phyloP scores from a whole-genome alignment of 192 early-diverging fungal species.

The Coemansia sp. region DNA sequence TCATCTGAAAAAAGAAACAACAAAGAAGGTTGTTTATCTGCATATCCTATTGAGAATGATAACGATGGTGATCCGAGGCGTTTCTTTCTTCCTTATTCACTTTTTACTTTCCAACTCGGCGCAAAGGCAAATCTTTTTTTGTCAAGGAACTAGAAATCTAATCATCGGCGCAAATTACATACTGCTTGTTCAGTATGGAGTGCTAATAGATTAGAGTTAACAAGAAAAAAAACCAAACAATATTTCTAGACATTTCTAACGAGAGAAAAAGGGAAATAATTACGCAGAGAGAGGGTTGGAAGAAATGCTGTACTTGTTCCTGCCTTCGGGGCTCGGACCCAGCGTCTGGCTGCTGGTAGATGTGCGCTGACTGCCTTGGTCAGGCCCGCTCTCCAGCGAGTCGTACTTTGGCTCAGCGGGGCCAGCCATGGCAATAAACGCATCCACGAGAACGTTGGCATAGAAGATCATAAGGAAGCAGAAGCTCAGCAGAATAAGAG shows the following conservation, averaged over 20 bases:
- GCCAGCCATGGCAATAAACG: conserved; percentile 36
- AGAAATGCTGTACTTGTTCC: conserved; percentile 2
- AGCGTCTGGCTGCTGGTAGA: conserved; percentile 21
- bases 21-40: neutral
- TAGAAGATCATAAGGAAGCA: conserved; percentile 59
- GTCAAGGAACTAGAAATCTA: neutral
- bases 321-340: conserved; percentile 3
- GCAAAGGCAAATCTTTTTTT: neutral
- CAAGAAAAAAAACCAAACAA: neutral
- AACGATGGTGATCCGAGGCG: too few relatives aligned
- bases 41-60: too few relatives aligned
- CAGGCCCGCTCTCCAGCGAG: conserved; percentile 7
- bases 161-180: neutral
- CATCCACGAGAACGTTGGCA: conserved; percentile 48
- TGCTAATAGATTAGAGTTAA: neutral
- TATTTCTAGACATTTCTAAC: neutral
- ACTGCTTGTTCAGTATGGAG: neutral
- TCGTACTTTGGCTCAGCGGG: conserved; percentile 19
- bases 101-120: neutral
- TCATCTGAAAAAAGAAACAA: neutral
- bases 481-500: conserved; percentile 55
- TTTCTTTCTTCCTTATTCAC: too few relatives aligned
- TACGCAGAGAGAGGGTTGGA: conserved; percentile 2
- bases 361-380: neutral
- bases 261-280: conserved; percentile 5